Evolutionary conservation across 1,284 basidiomycete genomes (phyloP), one percentile per base, ranked within the genome.

Genomic region (Testicularia cyperi): DNA sequence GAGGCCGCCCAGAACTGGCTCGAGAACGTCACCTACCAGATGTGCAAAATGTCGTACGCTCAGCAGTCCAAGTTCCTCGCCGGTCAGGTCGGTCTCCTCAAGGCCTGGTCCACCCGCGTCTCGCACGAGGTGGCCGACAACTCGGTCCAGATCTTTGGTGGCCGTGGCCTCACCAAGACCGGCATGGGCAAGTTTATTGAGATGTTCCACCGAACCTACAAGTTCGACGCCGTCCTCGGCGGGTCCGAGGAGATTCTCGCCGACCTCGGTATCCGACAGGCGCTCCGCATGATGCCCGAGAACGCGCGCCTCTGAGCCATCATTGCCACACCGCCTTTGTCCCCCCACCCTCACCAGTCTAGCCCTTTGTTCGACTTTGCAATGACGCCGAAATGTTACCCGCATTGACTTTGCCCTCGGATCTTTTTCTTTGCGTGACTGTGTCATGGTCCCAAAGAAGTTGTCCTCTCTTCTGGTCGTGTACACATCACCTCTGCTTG

Each of bases 21-120:
- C 20, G 92, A 96, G 79, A 87, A 84, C 71, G 80, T 94, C 55
- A 92, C 90, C 0, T 85, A 86, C 77, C 91, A 94, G 78, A 94
- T 94, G 91, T 85, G 83, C 74, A 85, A 91, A 68, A 78, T 72
- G 88, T 77, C 78, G 70, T 77, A 96, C 77, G 82, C 82, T 47
- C 84, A 94, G 75, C 90, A 91, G 79, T 77, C 80, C 30, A 67
- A 70, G 51, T 64, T 70, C 51, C 67, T 78, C 21, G 78, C 70
- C 35, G 87, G 87, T 13, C 87, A 83, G 58, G 87, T 90, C 45
- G 88, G 83, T 12, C 80, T 90, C 47, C 78, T 90, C 74, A 91
- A 91, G 80, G 63, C 66, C 18, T 77, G 65, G 65, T 64, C 60
- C 8, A 77, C 75, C 2, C 54, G 74, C 8, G 68, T 77, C 8